Evolutionary conservation across 257 asterid species (phyloP).

Genomic region (Hygrophila difformis): DNA sequence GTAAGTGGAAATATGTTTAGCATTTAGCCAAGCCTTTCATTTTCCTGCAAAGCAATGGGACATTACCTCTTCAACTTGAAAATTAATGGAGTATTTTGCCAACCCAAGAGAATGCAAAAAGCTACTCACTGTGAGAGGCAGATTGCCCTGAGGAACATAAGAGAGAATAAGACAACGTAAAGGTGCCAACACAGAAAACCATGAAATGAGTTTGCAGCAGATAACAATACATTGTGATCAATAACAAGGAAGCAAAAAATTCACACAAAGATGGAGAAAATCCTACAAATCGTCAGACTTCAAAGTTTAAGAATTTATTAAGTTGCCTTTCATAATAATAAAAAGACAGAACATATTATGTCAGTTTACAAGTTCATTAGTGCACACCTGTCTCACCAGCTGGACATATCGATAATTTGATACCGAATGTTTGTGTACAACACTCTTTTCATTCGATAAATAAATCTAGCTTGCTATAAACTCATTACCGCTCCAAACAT

Average conservation of each 20-base stretch:
- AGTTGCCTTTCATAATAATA: too few relatives aligned
- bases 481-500: background rate
- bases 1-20: too few relatives aligned
- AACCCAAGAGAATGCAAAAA: slow-evolving; percentile 53
- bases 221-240: too few relatives aligned
- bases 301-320: too few relatives aligned
- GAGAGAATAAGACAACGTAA: slow-evolving; percentile 10
- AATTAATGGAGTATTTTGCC: slow-evolving; percentile 53
- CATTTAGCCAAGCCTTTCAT: too few relatives aligned
- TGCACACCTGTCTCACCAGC: background rate
- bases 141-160: slow-evolving; percentile 29
- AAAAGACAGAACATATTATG: too few relatives aligned
- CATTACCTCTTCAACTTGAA: slow-evolving; percentile 79
- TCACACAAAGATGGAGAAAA: too few relatives aligned
- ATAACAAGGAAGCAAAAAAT: too few relatives aligned
- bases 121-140: slow-evolving; percentile 39
- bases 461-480: background rate
- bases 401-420: too few relatives aligned
- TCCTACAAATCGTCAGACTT: too few relatives aligned
- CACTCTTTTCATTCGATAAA: background rate
- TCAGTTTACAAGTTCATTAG: background rate
- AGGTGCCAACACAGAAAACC: background rate
- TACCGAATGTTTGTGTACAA: background rate
- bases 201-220: background rate
- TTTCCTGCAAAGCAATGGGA: background rate